A percentile compares a stretch with the other conserved stretches of the same genome.
Conservation (phyloP, 169 alveolate species). For the Pseudocohnilembus persalinus region DNA sequence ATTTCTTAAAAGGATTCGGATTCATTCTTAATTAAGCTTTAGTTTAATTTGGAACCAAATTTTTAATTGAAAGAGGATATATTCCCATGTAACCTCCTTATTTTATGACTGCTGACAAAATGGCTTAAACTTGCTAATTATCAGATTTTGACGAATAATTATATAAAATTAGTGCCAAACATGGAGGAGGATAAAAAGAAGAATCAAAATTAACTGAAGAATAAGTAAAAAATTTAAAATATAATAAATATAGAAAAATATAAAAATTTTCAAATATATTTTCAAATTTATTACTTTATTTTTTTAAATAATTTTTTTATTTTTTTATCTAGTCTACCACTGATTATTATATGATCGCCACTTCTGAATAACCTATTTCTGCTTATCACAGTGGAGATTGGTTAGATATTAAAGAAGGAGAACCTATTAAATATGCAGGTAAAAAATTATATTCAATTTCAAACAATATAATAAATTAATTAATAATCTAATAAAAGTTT, state of each 20-base stretch:
- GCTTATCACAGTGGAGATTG: constrained; percentile 93
- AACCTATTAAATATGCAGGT: constrained; percentile 96
- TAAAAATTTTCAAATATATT: no score
- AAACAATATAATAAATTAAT: no score
- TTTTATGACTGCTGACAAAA: constrained; percentile 93
- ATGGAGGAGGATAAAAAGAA: not conserved
- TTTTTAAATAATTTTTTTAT: no score
- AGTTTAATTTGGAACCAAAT: constrained; percentile 91
- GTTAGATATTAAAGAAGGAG: constrained; percentile 61
- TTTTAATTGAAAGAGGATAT: constrained; percentile 92
- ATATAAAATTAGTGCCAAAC: constrained; percentile 72
- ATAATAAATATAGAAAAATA: no score
- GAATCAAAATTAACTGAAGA: constrained; percentile 46
- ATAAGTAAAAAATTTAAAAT: constrained; percentile 61
- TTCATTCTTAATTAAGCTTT: constrained; percentile 96
- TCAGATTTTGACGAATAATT: constrained; percentile 97
- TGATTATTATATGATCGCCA: constrained; percentile 94
- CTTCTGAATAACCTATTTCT: constrained; percentile 99
- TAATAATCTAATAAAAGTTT: no score
- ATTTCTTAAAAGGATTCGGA: constrained; percentile 95
- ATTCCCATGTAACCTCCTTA: constrained; percentile 98
- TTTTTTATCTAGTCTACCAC: no score
- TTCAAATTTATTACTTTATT: no score
- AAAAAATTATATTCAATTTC: no score
- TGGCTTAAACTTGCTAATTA: constrained; percentile 97